These are phyloP conservation scores for Trichopus zeylanicus DNA, from an alignment of 116 monocot genomes.

Conservation along the genomic window DNA sequence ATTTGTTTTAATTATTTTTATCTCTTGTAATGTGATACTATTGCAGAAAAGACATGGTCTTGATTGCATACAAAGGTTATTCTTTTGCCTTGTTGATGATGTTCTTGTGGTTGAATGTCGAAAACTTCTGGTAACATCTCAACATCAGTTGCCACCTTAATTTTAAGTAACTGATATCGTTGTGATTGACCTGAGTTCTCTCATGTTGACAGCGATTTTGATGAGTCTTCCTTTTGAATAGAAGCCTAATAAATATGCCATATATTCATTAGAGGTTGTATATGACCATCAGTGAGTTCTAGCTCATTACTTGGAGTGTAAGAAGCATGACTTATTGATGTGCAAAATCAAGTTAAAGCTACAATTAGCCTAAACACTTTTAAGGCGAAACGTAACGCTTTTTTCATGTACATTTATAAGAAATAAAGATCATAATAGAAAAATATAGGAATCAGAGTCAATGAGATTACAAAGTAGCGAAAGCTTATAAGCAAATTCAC, in stretches of 20 bases:
- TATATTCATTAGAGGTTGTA: not conserved
- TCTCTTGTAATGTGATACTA: too few relatives aligned
- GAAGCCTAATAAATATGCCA: not conserved
- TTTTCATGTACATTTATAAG: not conserved
- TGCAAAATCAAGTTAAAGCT: constrained; percentile 8
- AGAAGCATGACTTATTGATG: constrained; percentile 9
- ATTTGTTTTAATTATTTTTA: too few relatives aligned
- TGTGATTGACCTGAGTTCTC: not conserved
- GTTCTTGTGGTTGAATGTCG: not conserved
- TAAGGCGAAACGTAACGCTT: not conserved
- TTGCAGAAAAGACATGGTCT: not conserved
- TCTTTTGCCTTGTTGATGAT: not conserved
- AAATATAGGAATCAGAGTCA: too few relatives aligned
- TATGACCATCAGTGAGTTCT: constrained; percentile 12
- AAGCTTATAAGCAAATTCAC: too few relatives aligned
- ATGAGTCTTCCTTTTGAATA: not conserved
- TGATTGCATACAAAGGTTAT: not conserved
- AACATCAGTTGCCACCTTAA: not conserved
- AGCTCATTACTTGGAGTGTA: constrained; percentile 20
- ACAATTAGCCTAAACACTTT: constrained; percentile 9
- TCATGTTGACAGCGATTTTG: not conserved
- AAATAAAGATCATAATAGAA: too few relatives aligned
- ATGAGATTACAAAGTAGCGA: too few relatives aligned
- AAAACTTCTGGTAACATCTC: not conserved
- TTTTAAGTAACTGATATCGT: not conserved